Conservation (phyloP, 805 yeast species). For the Hanseniaspora meyeri region DNA sequence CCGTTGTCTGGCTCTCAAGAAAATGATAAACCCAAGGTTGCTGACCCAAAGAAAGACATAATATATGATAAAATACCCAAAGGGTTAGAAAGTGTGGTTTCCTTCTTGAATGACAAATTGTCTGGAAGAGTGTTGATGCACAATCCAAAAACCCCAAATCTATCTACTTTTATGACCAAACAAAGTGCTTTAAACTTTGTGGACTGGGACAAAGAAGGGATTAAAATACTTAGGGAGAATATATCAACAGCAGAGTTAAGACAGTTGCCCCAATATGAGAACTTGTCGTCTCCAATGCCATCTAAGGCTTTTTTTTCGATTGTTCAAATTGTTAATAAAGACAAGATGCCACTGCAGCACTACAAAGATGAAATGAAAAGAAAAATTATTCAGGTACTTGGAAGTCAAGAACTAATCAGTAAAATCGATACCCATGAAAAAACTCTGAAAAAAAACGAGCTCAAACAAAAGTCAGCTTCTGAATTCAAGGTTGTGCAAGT, state of each 20-base stretch:
- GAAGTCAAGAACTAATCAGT: background rate
- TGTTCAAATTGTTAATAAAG: background rate
- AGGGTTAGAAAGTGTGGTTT: background rate
- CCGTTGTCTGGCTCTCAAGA: no score
- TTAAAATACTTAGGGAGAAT: background rate
- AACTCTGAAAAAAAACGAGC: background rate
- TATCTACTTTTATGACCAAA: background rate
- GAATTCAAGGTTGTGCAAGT: background rate
- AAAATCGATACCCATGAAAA: background rate
- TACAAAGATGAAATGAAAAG: background rate
- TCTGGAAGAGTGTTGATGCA: background rate
- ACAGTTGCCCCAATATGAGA: background rate
- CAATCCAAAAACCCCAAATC: background rate
- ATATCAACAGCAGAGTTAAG: background rate
- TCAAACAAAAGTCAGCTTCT: background rate
- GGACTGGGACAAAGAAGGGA: conserved; percentile 3
- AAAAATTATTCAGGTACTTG: background rate
- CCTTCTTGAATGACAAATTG: background rate
- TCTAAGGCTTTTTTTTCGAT: background rate
- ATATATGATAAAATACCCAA: background rate
- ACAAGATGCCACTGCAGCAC: background rate
- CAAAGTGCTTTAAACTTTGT: background rate
- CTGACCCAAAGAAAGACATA: background rate
- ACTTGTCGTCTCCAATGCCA: background rate
- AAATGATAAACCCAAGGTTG: background rate